Conservation (phyloP, 176 grass and related monocot genomes). For the Zizania latifolia region DNA sequence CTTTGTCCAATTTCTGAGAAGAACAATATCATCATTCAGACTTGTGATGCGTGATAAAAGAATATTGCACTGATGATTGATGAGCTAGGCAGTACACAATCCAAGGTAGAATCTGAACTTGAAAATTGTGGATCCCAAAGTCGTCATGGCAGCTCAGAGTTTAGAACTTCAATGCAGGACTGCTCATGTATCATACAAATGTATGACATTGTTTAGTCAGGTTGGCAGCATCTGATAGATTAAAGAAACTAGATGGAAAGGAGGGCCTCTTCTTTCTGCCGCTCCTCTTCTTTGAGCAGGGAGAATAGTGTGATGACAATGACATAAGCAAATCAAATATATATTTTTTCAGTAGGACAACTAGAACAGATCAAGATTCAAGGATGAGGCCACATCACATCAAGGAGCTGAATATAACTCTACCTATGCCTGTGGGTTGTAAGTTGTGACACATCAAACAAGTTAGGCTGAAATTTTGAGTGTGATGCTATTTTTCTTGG, state of each 20-base stretch:
- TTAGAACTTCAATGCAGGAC: constrained; percentile 18
- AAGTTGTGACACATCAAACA: neutral
- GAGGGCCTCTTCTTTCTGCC: neutral
- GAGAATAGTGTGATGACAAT: neutral
- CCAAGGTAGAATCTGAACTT: constrained; percentile 15
- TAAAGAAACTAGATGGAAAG: constrained; percentile 1
- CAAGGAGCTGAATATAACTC: neutral
- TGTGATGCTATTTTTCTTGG: neutral
- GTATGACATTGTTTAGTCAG: constrained; percentile 10
- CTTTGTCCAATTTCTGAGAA: constrained; percentile 31
- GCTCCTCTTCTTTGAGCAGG: neutral
- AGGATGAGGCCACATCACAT: constrained; percentile 14
- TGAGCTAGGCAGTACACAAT: constrained; percentile 11
- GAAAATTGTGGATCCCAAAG: constrained; percentile 19
- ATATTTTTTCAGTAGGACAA: neutral
- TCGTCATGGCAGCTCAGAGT: constrained; percentile 9
- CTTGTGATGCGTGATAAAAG: constrained; percentile 2
- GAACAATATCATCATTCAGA: constrained; percentile 23
- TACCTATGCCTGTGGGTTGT: neutral
- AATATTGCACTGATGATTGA: constrained; percentile 22
- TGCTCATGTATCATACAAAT: constrained; percentile 19
- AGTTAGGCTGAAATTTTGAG: neutral
- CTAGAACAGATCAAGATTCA: neutral
- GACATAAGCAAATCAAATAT: neutral
- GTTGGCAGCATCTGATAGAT: constrained; percentile 13